Conservation (phyloP, 2,329 filamentous ascomycete genomes). For the Ascocoryne sarcoides region DNA sequence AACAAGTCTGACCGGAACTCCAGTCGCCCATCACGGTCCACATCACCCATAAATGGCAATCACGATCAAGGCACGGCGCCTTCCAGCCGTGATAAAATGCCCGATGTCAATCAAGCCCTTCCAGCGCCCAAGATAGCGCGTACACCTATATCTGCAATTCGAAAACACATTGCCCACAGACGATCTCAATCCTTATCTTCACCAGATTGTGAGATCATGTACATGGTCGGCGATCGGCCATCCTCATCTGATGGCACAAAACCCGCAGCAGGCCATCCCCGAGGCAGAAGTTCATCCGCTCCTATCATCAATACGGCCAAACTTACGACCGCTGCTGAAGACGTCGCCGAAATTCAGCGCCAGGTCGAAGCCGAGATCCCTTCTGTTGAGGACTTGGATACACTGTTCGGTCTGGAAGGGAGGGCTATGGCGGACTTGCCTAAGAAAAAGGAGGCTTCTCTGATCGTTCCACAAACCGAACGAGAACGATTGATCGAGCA, state of each 20-base stretch:
- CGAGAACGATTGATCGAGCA: constrained; percentile 32
- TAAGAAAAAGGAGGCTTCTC: constrained; percentile 4
- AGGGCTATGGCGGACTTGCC: neutral
- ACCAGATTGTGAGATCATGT: neutral
- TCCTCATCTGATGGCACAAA: neutral
- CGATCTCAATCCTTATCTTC: constrained; percentile 2
- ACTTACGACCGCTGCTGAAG: constrained; percentile 19
- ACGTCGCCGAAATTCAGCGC: constrained; percentile 20
- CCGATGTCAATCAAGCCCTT: too few species aligned
- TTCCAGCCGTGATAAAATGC: too few species aligned
- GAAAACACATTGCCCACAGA: neutral
- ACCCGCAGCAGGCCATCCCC: neutral
- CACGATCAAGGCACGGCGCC: too few species aligned
- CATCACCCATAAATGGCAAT: too few species aligned
- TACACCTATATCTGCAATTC: constrained; percentile 26
- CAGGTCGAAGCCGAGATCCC: constrained; percentile 26
- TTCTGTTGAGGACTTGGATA: constrained; percentile 21
- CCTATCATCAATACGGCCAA: constrained; percentile 19
- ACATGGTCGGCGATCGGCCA: neutral
- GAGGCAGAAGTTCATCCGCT: too few species aligned
- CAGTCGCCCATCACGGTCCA: neutral
- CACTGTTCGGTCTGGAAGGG: constrained; percentile 7
- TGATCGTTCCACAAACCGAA: constrained; percentile 14
- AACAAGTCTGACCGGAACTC: constrained; percentile 18
- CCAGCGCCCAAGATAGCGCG: neutral